These are phyloP conservation scores for Lasiodiplodia sp. DNA, from an alignment of 2,329 filamentous ascomycete genomes.

Conservation along the genomic window DNA sequence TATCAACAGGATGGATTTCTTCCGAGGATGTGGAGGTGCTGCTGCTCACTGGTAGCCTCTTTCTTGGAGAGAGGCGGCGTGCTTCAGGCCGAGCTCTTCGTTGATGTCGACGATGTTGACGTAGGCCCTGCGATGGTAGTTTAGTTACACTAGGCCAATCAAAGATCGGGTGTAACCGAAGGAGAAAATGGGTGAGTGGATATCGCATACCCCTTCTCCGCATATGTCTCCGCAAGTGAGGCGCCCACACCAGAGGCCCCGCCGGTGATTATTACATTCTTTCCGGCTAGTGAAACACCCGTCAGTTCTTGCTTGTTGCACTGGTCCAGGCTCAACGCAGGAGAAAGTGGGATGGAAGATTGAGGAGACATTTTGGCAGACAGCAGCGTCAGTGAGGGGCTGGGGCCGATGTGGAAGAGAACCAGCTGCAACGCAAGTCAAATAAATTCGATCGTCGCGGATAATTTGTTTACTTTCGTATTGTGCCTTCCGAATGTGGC, in stretches of 20 bases:
- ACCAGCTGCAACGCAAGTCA: not conserved
- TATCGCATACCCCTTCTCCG: slow-evolving; percentile 6
- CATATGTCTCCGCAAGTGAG: not conserved
- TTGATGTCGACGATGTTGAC: slow-evolving; percentile 40
- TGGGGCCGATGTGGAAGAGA: not conserved
- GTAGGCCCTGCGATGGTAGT: slow-evolving; percentile 30
- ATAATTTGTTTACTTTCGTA: not conserved
- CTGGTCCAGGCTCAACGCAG: not conserved
- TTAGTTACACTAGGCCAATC: not conserved
- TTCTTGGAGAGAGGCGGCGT: slow-evolving; percentile 31
- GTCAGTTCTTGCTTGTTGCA: not conserved
- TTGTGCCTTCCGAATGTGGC: not conserved
- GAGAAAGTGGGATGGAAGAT: not conserved
- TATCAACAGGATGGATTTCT: not conserved
- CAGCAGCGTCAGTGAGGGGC: not conserved
- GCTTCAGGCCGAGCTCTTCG: slow-evolving; percentile 32
- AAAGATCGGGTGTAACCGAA: no score
- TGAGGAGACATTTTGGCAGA: not conserved
- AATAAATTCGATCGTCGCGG: not conserved
- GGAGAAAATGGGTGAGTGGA: not conserved
- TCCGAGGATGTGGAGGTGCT: no score
- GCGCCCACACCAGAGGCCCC: slow-evolving; percentile 22
- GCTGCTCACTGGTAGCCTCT: slow-evolving; percentile 30
- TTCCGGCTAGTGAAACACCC: not conserved
- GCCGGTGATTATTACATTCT: slow-evolving; percentile 22